Percentiles rank a stretch among this genome's conserved stretches.
Conservation (phyloP, 169 alveolate genomes). For the Plasmodium ovale region DNA sequence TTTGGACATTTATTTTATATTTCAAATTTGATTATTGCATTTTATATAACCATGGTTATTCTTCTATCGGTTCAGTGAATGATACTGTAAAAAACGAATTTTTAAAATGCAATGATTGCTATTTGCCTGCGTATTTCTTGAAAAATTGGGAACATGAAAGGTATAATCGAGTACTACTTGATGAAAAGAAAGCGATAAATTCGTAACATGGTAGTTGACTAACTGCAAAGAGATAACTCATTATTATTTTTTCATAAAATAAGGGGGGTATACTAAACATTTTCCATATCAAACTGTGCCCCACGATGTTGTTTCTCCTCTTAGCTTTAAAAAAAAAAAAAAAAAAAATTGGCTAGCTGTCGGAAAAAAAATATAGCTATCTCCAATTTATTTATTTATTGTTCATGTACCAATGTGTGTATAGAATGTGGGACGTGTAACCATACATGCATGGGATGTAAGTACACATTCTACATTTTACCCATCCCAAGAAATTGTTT, state of each 20-base stretch:
- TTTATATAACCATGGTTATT: conserved; percentile 84
- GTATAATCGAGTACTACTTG: conserved; percentile 43
- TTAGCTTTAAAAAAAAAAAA: not conserved
- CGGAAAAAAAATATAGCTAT: not conserved
- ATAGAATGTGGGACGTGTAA: not conserved
- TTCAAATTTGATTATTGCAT: conserved; percentile 82
- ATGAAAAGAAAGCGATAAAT: conserved; percentile 18
- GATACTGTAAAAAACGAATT: conserved; percentile 78
- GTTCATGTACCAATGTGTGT: no score
- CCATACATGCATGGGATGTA: no score
- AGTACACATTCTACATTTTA: no score
- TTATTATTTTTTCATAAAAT: not conserved
- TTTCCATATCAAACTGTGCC: not conserved
- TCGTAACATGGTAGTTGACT: not conserved
- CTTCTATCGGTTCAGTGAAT: conserved; percentile 83
- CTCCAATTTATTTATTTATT: not conserved
- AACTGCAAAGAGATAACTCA: not conserved
- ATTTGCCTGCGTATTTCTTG: conserved; percentile 83
- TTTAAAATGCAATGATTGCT: conserved; percentile 77
- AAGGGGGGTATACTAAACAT: no score
- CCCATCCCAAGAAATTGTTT: no score
- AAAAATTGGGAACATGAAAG: conserved; percentile 81
- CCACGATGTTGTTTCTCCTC: not conserved
- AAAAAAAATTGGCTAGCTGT: conserved; percentile 7
- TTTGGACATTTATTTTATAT: conserved; percentile 83